Conservation (phyloP, 1,284 basidiomycete genomes). For the Pterulicium gracile region DNA sequence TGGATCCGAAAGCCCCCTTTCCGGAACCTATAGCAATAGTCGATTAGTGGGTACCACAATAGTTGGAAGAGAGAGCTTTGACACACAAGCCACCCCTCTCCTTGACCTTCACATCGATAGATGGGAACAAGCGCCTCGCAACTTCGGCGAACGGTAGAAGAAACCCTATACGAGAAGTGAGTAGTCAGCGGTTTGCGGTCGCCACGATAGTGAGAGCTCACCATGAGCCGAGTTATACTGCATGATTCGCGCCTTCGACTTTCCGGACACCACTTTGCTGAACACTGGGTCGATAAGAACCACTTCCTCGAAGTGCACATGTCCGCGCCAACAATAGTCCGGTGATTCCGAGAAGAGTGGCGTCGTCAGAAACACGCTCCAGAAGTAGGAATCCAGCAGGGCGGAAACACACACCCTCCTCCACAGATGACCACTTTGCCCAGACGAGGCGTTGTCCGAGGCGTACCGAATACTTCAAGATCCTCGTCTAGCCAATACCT, state of each 20-base stretch:
- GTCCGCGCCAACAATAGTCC: no score
- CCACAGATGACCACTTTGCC: slow-evolving; percentile 1
- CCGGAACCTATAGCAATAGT: no score
- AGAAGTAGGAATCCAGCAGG: no score
- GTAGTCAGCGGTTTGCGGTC: background rate
- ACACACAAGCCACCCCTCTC: background rate
- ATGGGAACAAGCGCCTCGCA: background rate
- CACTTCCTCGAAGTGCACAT: background rate
- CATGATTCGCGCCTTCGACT: background rate
- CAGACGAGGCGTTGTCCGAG: background rate
- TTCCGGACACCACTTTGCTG: background rate
- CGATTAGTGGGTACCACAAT: no score
- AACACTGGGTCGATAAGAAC: background rate
- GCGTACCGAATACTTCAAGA: background rate
- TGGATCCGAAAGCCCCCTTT: no score
- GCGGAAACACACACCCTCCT: no score
- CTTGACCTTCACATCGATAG: background rate
- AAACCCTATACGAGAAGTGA: background rate
- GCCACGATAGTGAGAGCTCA: background rate
- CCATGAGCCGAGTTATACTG: background rate
- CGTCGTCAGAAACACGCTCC: no score
- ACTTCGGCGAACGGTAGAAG: background rate
- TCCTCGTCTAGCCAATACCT: background rate
- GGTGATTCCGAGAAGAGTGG: no score
- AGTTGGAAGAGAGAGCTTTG: no score